phyloP scores from a whole-genome alignment of 192 early-diverging fungal species.

The Dispira parvispora region DNA sequence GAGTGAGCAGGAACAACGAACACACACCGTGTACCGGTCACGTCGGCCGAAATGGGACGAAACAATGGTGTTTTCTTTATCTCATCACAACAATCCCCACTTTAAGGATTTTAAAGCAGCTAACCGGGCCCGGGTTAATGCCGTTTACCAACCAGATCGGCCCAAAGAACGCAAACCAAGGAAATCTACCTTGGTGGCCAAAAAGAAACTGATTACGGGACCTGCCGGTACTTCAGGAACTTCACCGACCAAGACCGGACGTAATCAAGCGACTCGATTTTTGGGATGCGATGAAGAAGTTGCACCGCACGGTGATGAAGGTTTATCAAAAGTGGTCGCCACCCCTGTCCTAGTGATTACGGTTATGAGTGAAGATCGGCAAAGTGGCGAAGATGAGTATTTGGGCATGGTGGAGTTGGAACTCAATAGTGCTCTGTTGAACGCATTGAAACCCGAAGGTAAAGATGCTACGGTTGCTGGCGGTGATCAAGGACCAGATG shows the following conservation, averaged over 20 bases:
- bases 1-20: neutral
- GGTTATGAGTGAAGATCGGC: conserved; percentile 7
- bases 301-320: neutral
- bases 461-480: neutral
- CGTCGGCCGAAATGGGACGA: conserved; percentile 3
- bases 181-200: neutral
- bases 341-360: neutral
- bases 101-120: neutral
- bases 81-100: conserved; percentile 5
- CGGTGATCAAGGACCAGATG: too few relatives aligned
- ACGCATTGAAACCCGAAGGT: conserved; percentile 1
- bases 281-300: neutral
- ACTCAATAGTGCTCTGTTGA: conserved; percentile 4
- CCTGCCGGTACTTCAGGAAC: neutral
- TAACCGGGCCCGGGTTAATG: conserved; percentile 7
- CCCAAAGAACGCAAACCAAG: neutral
- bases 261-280: neutral
- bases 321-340: neutral
- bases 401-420: conserved; percentile 4
- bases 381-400: conserved; percentile 7
- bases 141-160: conserved; percentile 4
- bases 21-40: neutral
- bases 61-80: conserved; percentile 7
- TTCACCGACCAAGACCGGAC: neutral
- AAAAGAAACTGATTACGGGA: neutral